Conservation (phyloP, 331 rosid species). For the Malus hybrid region DNA sequence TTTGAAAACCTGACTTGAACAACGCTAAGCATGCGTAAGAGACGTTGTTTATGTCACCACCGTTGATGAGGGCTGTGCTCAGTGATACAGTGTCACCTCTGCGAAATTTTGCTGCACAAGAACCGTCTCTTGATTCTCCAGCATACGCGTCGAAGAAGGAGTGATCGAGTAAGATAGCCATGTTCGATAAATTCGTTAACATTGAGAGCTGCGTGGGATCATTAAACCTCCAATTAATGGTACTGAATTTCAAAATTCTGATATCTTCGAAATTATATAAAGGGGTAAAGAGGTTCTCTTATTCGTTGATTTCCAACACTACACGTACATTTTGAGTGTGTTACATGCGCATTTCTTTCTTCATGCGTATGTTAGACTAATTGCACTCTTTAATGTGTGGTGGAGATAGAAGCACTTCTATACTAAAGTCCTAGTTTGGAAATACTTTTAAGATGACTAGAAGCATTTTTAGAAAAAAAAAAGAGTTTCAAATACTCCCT, state of each 20-base stretch:
- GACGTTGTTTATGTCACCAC: constrained; percentile 30
- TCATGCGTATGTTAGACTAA: too few relatives aligned
- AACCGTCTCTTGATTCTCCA: constrained; percentile 71
- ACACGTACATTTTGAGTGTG: too few relatives aligned
- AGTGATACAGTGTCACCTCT: constrained; percentile 53
- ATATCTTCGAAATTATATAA: too few relatives aligned
- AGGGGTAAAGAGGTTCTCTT: too few relatives aligned
- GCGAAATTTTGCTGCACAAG: constrained; percentile 39
- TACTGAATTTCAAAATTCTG: background rate
- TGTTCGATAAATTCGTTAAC: constrained; percentile 41
- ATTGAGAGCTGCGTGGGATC: constrained; percentile 43
- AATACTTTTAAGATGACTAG: too few relatives aligned
- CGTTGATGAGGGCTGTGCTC: constrained; percentile 19
- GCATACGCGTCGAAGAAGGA: constrained; percentile 63
- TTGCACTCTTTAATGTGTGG: too few relatives aligned
- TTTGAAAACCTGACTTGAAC: constrained; percentile 40
- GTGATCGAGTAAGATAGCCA: constrained; percentile 48
- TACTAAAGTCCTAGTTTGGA: too few relatives aligned
- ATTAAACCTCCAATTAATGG: background rate
- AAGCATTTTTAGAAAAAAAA: too few relatives aligned
- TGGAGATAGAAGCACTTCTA: too few relatives aligned
- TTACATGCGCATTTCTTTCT: too few relatives aligned
- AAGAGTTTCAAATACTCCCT: too few relatives aligned
- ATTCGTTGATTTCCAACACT: too few relatives aligned
- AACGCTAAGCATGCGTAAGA: constrained; percentile 54